A percentile compares a stretch with the other conserved stretches of the same genome.
Conservation (phyloP, 1,139 yeast genomes). For the Suhomyces ambrosiae region DNA sequence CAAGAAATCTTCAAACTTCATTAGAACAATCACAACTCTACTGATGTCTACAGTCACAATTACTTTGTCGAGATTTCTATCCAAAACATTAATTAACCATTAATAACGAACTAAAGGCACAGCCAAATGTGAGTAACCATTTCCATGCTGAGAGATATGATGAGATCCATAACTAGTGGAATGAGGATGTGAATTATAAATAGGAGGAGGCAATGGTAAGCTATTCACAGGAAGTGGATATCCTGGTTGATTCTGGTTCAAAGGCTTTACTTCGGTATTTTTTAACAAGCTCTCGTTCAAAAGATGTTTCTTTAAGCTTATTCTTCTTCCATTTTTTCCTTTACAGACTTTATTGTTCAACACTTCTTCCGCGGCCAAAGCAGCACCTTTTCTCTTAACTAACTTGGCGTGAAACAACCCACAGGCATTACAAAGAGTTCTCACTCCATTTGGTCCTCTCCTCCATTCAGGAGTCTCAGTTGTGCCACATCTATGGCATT, state of each 20-base stretch:
- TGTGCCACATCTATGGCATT: conserved; percentile 74
- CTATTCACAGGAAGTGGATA: conserved; percentile 12
- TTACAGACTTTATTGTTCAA: conserved; percentile 48
- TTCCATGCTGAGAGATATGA: conserved; percentile 9
- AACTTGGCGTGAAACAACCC: conserved; percentile 81
- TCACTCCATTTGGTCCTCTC: conserved; percentile 82
- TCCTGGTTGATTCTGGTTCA: conserved; percentile 5
- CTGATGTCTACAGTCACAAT: too few species aligned
- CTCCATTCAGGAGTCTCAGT: conserved; percentile 92
- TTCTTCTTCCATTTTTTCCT: conserved; percentile 50
- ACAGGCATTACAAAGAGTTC: conserved; percentile 88
- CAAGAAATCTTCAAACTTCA: too few species aligned
- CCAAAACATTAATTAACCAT: too few species aligned
- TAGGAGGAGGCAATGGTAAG: conserved; percentile 22
- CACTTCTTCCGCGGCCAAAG: conserved; percentile 57
- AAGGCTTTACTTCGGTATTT: conserved; percentile 4
- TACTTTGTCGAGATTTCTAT: not conserved
- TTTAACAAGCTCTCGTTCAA: conserved; percentile 20
- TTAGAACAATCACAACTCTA: too few species aligned
- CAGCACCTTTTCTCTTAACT: conserved; percentile 66
- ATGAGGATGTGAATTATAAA: conserved; percentile 5
- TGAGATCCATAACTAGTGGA: conserved; percentile 1
- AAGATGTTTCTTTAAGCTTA: conserved; percentile 37
- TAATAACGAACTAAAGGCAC: conserved; percentile 23
- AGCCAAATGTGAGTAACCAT: conserved; percentile 15